Evolutionary conservation across 2,329 filamentous ascomycete genomes (phyloP), one percentile per base, ranked within the genome.

Genomic region (Ampelomyces quisqualis): DNA sequence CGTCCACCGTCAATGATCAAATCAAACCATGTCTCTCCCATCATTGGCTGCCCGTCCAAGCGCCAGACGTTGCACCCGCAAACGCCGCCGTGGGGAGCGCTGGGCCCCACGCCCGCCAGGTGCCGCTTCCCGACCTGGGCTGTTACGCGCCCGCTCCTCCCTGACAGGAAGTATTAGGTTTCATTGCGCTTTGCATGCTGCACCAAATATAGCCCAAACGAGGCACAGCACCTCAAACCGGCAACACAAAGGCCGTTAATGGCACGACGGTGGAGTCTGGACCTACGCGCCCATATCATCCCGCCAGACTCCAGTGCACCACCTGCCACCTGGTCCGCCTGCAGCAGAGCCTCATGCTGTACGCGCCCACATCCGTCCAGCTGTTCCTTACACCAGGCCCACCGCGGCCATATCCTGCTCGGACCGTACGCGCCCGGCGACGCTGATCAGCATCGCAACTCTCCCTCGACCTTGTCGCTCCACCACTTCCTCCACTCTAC

Each of bases 401-500:
- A 31, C 18, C 19, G 6, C 20, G 11, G 11, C 11, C 6, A 11
- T 7, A 19, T 27, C 9, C 22, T 14, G 23, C 14, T 31, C 29
- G 14, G 8, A 18, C 14, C 5, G 15, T 18, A 17, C n/a, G 11
- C 5, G 23, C 33, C 29, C 21, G 15, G 15, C 26, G 8, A 22
- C 17, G 7, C 20, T 22, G 15, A 4, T 31, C 18, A 14, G 20
- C 20, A 23, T 23, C 13, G 15, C 45, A 60, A 49, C 51, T 54
- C 44, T 31, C 33, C 22, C 43, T 70, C 71, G 19, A 84, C 73
- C 49, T 81, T 74, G 43, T 68, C 63, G 21, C 70, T 68, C 89
- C 89, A 95, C 88, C 89, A 95, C 32, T 77, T 68, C 29, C 71
- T 70, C 83, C 88, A 96, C 53, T 85, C 77, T 3, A 97, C 70